These are phyloP conservation scores for Saccharum hybrid DNA, from an alignment of 202 grass and related monocot genomes.

Conservation along the genomic window DNA sequence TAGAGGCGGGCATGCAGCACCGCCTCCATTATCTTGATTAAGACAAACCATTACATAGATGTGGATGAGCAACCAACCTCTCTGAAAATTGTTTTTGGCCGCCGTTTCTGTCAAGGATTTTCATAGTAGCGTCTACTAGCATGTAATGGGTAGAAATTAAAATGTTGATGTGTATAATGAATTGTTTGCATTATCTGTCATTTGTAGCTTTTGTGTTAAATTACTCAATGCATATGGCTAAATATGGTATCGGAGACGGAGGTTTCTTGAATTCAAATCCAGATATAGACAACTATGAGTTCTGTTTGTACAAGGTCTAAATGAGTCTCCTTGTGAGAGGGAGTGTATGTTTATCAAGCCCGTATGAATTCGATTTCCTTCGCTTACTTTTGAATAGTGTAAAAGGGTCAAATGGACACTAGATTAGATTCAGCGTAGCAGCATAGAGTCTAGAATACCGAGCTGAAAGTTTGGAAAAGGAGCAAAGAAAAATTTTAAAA, in stretches of 20 bases:
- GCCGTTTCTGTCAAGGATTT: background rate
- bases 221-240: no score
- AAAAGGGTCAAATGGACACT: conserved; percentile 10
- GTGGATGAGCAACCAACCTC: no score
- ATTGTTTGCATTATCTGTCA: no score
- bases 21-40: no score
- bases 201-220: no score
- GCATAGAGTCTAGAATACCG: conserved; percentile 12
- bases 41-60: background rate
- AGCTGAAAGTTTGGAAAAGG: conserved; percentile 48
- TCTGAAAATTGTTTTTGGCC: background rate
- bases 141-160: no score
- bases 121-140: no score
- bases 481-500: conserved; percentile 4
- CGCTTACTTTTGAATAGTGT: conserved; percentile 17
- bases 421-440: conserved; percentile 34
- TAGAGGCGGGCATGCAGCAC: no score
- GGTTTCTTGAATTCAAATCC: background rate
- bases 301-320: background rate
- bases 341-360: background rate
- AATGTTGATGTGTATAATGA: no score
- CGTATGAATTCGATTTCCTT: background rate
- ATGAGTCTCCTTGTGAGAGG: no score
- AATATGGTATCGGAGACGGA: background rate
- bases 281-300: background rate